Base-by-base conservation (phyloP, 2,329 filamentous ascomycete species). In the Corynespora cassiicola region DNA sequence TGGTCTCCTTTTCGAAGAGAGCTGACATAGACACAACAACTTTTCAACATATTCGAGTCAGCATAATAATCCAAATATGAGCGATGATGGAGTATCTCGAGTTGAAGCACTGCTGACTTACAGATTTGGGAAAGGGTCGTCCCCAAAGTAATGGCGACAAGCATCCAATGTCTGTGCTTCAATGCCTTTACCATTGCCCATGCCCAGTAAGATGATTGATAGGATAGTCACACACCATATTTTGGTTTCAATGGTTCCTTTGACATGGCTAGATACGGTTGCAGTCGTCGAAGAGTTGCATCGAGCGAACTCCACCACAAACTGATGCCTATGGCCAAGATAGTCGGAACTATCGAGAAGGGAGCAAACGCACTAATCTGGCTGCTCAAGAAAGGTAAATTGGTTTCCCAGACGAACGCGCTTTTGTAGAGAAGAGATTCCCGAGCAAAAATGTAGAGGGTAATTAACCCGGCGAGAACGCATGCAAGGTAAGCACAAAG, bases 291-390 rank as follows among this genome's bases (percentile, higher is more conserved):
- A 11, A 55, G 50, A 0, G 47, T 50, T 10, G 22, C 28, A 19
- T 56, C 53, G 1, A 58, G n/a, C 16, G 50, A 44, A 31, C 52
- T 51, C 53, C 53, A 58, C 51, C 51, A 58, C 5, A 58, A 20
- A 5, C 45, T 39, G 24, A 54, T 39, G 3, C 31, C 24, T 8
- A 57, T 47, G 37, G 44, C 46, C 5, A 52, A 20, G n/a, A 52
- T n/a, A 3, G 55, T 51, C 2, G 54, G 54, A 12, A 33, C 50
- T 11, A 58, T 52, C 1, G 54, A 56, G 7, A 54, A 51, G 7
- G 54, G 54, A 10, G 52, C 52, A 19, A 56, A 52, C 0, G 40
- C 44, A 2, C 45, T 39, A 10, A 56, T 42, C 22, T 45, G 46
- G 5, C 47, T 23, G 2, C 34, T 36, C 6, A 51, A 36, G 3